Evolutionary conservation across 2,329 filamentous ascomycete species (phyloP).

Genomic region (Aspergillus tanneri): DNA sequence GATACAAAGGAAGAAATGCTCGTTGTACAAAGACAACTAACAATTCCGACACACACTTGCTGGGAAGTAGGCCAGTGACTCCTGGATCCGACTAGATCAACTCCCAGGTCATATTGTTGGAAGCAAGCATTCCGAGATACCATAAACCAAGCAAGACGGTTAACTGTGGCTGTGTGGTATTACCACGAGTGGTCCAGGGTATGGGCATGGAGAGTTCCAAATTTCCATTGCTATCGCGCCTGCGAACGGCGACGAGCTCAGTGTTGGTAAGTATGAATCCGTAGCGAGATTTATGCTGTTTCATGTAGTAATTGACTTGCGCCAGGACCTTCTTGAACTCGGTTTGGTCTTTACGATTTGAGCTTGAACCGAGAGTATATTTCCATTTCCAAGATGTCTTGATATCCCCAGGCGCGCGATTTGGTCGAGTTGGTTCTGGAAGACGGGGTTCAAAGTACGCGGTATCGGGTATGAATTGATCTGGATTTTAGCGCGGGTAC

Average conservation of each 20-base stretch:
- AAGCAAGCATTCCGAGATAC: slow-evolving; percentile 25
- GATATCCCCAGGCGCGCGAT: slow-evolving; percentile 2
- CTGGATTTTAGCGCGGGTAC: not conserved
- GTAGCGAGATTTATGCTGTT: slow-evolving; percentile 13
- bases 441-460: slow-evolving; percentile 4
- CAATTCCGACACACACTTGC: too few relatives aligned
- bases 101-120: too few relatives aligned
- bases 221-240: slow-evolving; percentile 16
- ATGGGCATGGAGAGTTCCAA: slow-evolving; percentile 16
- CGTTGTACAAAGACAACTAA: too few relatives aligned
- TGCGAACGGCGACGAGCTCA: slow-evolving; percentile 20
- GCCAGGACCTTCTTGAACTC: slow-evolving; percentile 11
- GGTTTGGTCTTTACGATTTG: not conserved
- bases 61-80: too few relatives aligned
- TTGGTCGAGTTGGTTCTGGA: not conserved
- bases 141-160: slow-evolving; percentile 20
- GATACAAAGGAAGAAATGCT: too few relatives aligned
- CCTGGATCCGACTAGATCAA: too few relatives aligned
- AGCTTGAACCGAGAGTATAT: not conserved
- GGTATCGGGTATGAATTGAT: not conserved
- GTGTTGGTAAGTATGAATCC: slow-evolving; percentile 15
- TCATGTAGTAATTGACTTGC: slow-evolving; percentile 18
- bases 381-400: slow-evolving; percentile 7
- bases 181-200: slow-evolving; percentile 5
- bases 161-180: slow-evolving; percentile 2